Evolutionary conservation across 1,284 basidiomycete species (phyloP), one percentile per base, ranked within the genome.

Genomic region (Papiliotrema flavescens): DNA sequence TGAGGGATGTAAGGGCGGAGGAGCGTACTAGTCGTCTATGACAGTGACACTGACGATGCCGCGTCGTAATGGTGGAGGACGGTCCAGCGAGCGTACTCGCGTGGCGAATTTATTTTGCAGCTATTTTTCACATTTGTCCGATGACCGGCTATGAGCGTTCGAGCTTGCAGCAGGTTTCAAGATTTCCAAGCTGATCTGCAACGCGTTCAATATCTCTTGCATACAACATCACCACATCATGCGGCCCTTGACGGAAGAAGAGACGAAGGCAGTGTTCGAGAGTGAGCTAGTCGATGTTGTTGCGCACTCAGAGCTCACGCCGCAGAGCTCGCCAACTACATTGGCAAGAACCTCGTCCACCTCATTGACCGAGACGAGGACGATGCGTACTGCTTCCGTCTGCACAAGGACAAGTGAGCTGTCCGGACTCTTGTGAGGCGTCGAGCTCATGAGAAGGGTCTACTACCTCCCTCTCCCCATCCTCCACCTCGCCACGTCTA

Each of bases 391-490:
- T 94, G 91, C 78, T 95, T 96, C 79, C 84, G 92, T 58, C 77
- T 95, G 47, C 91, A 94, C 72, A 89, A 84, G 71, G 92, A 93
- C 76, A 81, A 89, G 75, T 78, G 47, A 41, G 73, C 53, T 9
- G 17, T 14, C 11, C 17, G 34, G 3, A 3, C 22, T n/a, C 14
- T 22, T 14, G 19, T 6, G 28, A 32, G 19, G 14, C 28, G 8
- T 2, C 43, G 39, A 41, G 43, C 22, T 36, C 11, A 28, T 23
- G 26, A 35, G 48, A 55, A 78, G 77, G 56, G 92, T 97, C 11
- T 96, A 86, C 80, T 97, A 96, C 80, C 89, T 92, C 56, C 92
- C 93, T 6, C 89, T 96, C 65, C 85, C 88, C 0, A 89, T 90
- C 17, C 95, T 98, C 86, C 88, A 90, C 56, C 83, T 96, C 34